Conservation (phyloP, 2,329 filamentous ascomycete species). For the Shiraia bambusicola region DNA sequence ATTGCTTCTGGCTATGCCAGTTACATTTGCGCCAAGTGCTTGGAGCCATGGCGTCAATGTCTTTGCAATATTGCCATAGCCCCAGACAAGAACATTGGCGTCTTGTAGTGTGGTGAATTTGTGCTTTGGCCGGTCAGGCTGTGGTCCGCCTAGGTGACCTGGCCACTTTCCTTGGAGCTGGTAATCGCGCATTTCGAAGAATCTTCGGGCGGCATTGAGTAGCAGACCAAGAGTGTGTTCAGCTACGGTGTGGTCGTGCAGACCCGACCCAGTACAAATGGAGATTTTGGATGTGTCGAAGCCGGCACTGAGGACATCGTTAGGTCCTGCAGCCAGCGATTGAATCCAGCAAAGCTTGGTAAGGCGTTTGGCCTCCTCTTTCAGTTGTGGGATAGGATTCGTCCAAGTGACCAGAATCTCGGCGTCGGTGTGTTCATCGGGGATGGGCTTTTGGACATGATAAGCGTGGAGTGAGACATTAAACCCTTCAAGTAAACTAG, state of each 20-base stretch:
- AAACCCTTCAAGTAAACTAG: slow-evolving; percentile 59
- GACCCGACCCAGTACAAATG: slow-evolving; percentile 64
- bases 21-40: slow-evolving; percentile 59
- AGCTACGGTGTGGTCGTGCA: slow-evolving; percentile 66
- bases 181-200: slow-evolving; percentile 65
- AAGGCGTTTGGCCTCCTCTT: slow-evolving; percentile 58
- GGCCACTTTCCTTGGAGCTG: slow-evolving; percentile 62
- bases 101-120: slow-evolving; percentile 62
- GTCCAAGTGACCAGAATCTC: slow-evolving; percentile 63
- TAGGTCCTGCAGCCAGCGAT: slow-evolving; percentile 65
- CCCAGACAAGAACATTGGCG: slow-evolving; percentile 63
- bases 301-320: slow-evolving; percentile 63
- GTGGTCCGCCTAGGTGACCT: slow-evolving; percentile 61
- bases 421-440: slow-evolving; percentile 60
- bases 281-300: slow-evolving; percentile 55
- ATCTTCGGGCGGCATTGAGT: slow-evolving; percentile 57
- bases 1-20: slow-evolving; percentile 57
- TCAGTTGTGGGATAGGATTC: slow-evolving; percentile 61
- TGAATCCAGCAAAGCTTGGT: slow-evolving; percentile 66
- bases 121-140: slow-evolving; percentile 59
- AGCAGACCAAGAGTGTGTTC: slow-evolving; percentile 64
- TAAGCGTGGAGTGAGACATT: slow-evolving; percentile 60
- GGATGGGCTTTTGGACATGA: slow-evolving; percentile 59
- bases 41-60: slow-evolving; percentile 57
- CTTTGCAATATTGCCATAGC: slow-evolving; percentile 68